phyloP scores from a whole-genome alignment of 352 stramenopile genomes.

The Aphanomyces invadans region DNA sequence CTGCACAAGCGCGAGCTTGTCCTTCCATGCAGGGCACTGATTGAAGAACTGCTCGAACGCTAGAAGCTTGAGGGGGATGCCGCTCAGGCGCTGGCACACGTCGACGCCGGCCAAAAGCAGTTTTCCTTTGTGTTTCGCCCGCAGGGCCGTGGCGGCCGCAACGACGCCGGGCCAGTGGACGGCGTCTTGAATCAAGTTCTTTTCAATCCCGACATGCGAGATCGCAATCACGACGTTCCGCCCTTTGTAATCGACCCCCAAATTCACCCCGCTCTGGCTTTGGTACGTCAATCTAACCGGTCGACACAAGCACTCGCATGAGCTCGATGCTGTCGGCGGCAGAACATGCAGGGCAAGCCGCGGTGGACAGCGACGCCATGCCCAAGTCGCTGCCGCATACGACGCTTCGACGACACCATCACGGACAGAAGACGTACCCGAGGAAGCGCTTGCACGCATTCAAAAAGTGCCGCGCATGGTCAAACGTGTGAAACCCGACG shows the following conservation, averaged over 20 bases:
- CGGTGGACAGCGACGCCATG: too few species aligned
- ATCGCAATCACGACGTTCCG: slow-evolving; percentile 96
- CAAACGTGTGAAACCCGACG: slow-evolving; percentile 97
- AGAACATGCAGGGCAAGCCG: too few species aligned
- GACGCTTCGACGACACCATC: too few species aligned
- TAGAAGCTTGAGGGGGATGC: slow-evolving; percentile 92
- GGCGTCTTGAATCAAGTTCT: slow-evolving; percentile 45
- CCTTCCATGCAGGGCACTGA: slow-evolving; percentile 91
- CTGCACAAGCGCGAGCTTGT: slow-evolving; percentile 94
- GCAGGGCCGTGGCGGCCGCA: slow-evolving; percentile 61
- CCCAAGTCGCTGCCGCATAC: too few species aligned
- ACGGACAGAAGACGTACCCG: slow-evolving; percentile 42
- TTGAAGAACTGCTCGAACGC: slow-evolving; percentile 94
- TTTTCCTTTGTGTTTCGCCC: slow-evolving; percentile 88
- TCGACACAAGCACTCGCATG: slow-evolving; percentile 7
- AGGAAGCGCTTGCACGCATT: slow-evolving; percentile 96
- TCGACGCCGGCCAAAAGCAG: slow-evolving; percentile 91
- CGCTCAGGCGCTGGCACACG: slow-evolving; percentile 90
- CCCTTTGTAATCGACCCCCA: slow-evolving; percentile 92
- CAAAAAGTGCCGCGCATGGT: slow-evolving; percentile 97
- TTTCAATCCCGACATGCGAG: slow-evolving; percentile 96
- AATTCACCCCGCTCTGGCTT: slow-evolving; percentile 87
- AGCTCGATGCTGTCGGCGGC: too few species aligned
- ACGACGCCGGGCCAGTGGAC: slow-evolving; percentile 62
- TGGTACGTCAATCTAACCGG: slow-evolving; percentile 52